Evolutionary conservation across 2,329 filamentous ascomycete genomes (phyloP).

Genomic region (Aspergillus brasiliensis): DNA sequence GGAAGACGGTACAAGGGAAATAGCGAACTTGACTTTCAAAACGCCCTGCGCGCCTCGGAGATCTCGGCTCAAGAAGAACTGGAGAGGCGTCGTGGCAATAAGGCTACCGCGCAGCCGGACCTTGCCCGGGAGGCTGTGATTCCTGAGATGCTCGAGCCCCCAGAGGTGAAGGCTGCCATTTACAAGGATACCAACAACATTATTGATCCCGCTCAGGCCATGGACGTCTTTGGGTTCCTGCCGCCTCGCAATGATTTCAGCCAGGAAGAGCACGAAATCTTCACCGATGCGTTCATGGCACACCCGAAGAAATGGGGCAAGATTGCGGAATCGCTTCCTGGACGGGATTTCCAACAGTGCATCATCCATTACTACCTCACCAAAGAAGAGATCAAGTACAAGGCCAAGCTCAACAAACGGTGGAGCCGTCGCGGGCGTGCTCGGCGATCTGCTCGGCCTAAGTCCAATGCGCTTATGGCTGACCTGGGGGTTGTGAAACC

Average conservation of each 20-base stretch:
- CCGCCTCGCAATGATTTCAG: constrained; percentile 53
- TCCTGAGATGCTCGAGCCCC: constrained; percentile 50
- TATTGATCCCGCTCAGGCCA: constrained; percentile 40
- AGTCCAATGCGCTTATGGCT: constrained; percentile 52
- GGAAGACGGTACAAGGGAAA: constrained; percentile 50
- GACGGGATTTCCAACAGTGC: constrained; percentile 51
- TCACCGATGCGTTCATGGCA: constrained; percentile 51
- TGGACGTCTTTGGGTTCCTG: constrained; percentile 48
- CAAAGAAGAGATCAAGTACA: constrained; percentile 53
- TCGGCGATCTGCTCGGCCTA: constrained; percentile 42
- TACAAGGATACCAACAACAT: constrained; percentile 52
- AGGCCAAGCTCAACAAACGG: constrained; percentile 51
- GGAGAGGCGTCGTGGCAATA: constrained; percentile 46
- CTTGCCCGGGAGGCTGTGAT: constrained; percentile 49
- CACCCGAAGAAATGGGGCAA: constrained; percentile 55
- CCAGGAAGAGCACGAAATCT: constrained; percentile 48
- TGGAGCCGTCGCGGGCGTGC: constrained; percentile 47
- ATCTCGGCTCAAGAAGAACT: constrained; percentile 52
- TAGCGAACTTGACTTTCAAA: constrained; percentile 53
- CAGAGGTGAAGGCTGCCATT: constrained; percentile 40
- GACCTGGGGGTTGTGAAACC: constrained; percentile 48
- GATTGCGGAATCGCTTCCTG: constrained; percentile 51
- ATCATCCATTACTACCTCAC: constrained; percentile 55
- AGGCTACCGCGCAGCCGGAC: constrained; percentile 48
- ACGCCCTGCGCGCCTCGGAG: constrained; percentile 50